phyloP scores from a whole-genome alignment of 1,139 yeast species.

The Geotrichum klebahnii region DNA sequence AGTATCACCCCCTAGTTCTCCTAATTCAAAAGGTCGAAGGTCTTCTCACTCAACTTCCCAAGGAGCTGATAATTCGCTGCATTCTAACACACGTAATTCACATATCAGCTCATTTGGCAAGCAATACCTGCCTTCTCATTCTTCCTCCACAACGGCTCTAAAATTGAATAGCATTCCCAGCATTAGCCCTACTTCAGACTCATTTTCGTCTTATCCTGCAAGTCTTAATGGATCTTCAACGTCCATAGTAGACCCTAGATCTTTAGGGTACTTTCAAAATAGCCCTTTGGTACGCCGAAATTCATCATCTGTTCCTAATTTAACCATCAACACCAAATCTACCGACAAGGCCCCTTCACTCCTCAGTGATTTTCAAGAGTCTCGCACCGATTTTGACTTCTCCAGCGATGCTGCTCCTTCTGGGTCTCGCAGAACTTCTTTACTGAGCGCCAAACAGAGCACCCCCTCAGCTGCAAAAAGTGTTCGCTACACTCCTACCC shows the following conservation, averaged over 20 bases:
- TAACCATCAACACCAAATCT: conserved; percentile 10
- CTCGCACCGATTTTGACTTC: conserved; percentile 4
- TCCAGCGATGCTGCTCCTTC: conserved; percentile 9
- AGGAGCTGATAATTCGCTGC: no score
- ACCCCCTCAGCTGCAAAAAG: conserved; percentile 1
- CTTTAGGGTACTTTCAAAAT: conserved; percentile 17
- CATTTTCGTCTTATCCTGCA: background rate
- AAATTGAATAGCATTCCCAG: background rate
- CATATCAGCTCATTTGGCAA: no score
- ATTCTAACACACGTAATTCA: no score
- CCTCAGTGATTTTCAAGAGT: background rate
- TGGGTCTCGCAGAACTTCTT: conserved; percentile 3
- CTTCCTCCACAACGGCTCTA: background rate
- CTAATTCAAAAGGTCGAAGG: background rate
- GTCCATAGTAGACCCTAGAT: conserved; percentile 17
- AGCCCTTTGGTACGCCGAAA: conserved; percentile 14
- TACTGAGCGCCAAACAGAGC: conserved; percentile 2
- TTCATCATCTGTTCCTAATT: conserved; percentile 17
- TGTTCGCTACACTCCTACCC: conserved; percentile 8
- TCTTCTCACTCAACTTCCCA: background rate
- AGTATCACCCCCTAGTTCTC: conserved; percentile 3
- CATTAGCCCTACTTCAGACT: conserved; percentile 1
- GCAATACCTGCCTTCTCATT: background rate
- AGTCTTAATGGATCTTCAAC: conserved; percentile 1
- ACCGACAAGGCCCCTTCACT: background rate